phyloP scores from a whole-genome alignment of 148 eudicot species.

The Arctostaphylos glauca region DNA sequence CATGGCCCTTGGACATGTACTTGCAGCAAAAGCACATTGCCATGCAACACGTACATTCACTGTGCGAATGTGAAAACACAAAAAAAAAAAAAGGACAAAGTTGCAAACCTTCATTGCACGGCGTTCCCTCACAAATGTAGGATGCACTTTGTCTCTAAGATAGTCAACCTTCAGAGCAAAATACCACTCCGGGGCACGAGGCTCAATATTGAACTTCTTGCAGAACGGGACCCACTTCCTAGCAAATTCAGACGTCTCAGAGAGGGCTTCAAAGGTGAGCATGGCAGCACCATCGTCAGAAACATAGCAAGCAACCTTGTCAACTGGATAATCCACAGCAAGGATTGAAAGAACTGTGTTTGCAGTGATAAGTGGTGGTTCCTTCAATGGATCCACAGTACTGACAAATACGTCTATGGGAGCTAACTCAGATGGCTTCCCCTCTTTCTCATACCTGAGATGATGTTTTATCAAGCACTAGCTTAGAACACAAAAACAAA shows the following conservation, averaged over 20 bases:
- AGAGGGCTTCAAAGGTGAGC: conserved; percentile 95
- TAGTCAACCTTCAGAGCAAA: conserved; percentile 89
- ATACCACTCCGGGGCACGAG: conserved; percentile 99
- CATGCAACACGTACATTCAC: not conserved
- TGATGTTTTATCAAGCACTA: not conserved
- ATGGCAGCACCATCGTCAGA: conserved; percentile 99
- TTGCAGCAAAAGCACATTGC: not conserved
- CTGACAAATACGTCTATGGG: conserved; percentile 76
- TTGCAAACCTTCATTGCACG: conserved; percentile 89
- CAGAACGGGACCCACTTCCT: conserved; percentile 96
- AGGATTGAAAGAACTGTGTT: conserved; percentile 96
- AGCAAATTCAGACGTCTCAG: conserved; percentile 89
- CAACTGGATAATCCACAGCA: conserved; percentile 89
- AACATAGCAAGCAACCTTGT: conserved; percentile 86
- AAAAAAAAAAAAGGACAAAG: not conserved
- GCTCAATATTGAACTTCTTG: conserved; percentile 82
- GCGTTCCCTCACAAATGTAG: conserved; percentile 93
- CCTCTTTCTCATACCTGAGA: conserved; percentile 89
- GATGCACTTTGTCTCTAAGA: conserved; percentile 89
- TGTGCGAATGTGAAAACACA: not conserved
- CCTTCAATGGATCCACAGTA: conserved; percentile 93
- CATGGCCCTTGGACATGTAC: not conserved
- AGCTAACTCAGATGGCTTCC: conserved; percentile 84
- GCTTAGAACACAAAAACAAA: not conserved
- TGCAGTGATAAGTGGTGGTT: conserved; percentile 93